Percentiles rank a stretch among this genome's conserved stretches.
Conservation (phyloP, 495 filamentous ascomycete species). For the Venustampulla echinocandica region DNA sequence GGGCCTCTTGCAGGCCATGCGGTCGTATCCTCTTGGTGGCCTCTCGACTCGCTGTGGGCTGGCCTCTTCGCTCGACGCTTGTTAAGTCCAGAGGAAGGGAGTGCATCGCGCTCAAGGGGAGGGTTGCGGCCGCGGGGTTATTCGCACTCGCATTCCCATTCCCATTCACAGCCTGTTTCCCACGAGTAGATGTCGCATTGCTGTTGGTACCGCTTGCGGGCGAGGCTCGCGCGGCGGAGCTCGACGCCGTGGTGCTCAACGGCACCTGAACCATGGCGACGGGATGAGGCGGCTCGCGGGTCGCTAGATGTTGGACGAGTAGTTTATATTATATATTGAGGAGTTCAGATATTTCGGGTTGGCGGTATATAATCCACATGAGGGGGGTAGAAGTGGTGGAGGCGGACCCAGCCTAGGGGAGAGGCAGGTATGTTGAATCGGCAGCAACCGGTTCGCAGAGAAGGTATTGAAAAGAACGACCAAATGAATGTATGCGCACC, state of each 20-base stretch:
- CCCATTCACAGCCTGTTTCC: conserved; percentile 39
- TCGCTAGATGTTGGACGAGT: too few relatives aligned
- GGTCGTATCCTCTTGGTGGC: conserved; percentile 61
- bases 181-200: conserved; percentile 26
- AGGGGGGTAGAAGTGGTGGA: conserved; percentile 4
- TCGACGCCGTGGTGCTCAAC: conserved; percentile 13
- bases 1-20: conserved; percentile 82
- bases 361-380: conserved; percentile 19
- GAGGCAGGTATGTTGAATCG: conserved; percentile 8
- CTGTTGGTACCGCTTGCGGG: conserved; percentile 31
- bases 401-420: conserved; percentile 4
- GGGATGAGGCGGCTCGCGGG: not conserved
- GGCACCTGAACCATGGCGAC: conserved; percentile 24
- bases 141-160: conserved; percentile 46
- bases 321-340: not conserved
- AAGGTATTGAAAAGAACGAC: conserved; percentile 1
- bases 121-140: conserved; percentile 38
- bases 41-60: conserved; percentile 66
- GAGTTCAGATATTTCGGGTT: conserved; percentile 10
- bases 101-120: conserved; percentile 42
- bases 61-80: conserved; percentile 85
- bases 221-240: conserved; percentile 34
- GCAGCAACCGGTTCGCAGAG: conserved; percentile 7
- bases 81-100: conserved; percentile 66
- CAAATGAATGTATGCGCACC: conserved; percentile 1